Evolutionary conservation across 495 filamentous ascomycete genomes (phyloP), one percentile per base, ranked within the genome.

Genomic region (Beverwykella pulmonaria): DNA sequence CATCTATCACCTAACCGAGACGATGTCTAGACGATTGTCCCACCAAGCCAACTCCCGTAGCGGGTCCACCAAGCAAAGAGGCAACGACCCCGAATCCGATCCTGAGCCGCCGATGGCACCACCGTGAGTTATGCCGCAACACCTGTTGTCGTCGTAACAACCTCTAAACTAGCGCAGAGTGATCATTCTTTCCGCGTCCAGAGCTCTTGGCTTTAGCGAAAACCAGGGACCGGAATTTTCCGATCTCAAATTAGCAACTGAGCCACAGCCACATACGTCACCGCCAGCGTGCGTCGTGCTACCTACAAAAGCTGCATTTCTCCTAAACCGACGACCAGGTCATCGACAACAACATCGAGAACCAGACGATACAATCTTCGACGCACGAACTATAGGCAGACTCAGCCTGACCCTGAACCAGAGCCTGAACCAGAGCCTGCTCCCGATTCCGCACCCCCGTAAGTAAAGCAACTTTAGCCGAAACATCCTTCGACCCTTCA

Each of bases 31-130:
- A 15, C 39, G 39, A 7, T 3, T 12, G 15, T 7, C 39, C 39
- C 39, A 10, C 39, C 39, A 44, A 44, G 39, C 39, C 39, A 44
- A 14, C 6, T 44, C 39, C 15, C 6, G 39, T n/a, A 2, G 39
- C 9, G 39, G 9, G 39, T 44, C 39, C 39, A 14, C 39, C 6
- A 44, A 44, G 39, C 6, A 44, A 2, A 44, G 39, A 44, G 39
- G 29, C 26, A 55, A 55, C 52, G 52, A 34, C 9, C 52, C 52
- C 9, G 52, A 32, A 19, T 20, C 52, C 25, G 52, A 55, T 17
- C 52, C 52, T 6, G 52, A 55, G 30, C 52, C 25, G 30, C 52
- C 52, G 4, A n/a, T 20, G n/a, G 52, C 52, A 55, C 52, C 52
- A 10, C 52, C 52, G 52, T 55, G 26, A 36, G 52, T 29, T 9